phyloP scores from a whole-genome alignment of 352 stramenopile genomes.

The Plasmopara viticola region DNA sequence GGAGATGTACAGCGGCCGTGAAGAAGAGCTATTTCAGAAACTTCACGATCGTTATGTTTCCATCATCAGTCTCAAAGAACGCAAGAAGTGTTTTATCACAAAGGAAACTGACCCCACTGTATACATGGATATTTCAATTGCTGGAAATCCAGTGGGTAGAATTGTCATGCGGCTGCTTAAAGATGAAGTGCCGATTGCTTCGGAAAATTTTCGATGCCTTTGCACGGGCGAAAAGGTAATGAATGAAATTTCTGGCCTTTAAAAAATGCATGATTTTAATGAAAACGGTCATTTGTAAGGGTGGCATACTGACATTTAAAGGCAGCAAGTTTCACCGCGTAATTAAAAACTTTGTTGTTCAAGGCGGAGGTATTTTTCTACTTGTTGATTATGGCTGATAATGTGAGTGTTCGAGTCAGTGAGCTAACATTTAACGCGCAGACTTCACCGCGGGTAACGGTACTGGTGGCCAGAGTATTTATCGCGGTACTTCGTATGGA shows the following conservation, averaged over 20 bases:
- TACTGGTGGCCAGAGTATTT: conserved; percentile 75
- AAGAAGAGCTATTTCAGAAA: conserved; percentile 67
- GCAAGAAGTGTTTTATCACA: conserved; percentile 49
- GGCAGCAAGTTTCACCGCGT: conserved; percentile 87
- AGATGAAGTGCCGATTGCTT: conserved; percentile 89
- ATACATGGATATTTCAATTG: conserved; percentile 94
- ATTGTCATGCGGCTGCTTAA: conserved; percentile 94
- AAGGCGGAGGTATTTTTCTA: conserved; percentile 50
- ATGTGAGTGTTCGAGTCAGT: conserved; percentile 3
- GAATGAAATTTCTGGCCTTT: background rate
- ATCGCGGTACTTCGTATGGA: conserved; percentile 49
- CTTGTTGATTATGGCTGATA: background rate
- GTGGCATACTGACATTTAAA: conserved; percentile 70
- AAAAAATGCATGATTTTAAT: background rate
- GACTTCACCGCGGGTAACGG: conserved; percentile 67
- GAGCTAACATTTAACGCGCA: conserved; percentile 6
- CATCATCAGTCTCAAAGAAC: conserved; percentile 24
- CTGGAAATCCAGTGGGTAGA: conserved; percentile 65
- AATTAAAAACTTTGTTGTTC: conserved; percentile 91
- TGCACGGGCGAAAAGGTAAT: conserved; percentile 76
- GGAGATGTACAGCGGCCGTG: conserved; percentile 43
- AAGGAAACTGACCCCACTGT: conserved; percentile 78
- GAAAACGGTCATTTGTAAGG: conserved; percentile 3
- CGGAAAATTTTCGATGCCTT: conserved; percentile 92
- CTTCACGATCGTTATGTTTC: conserved; percentile 57